Evolutionary conservation across 2,329 filamentous ascomycete species (phyloP), one percentile per base, ranked within the genome.

Genomic region (Setomelanomma holmii): DNA sequence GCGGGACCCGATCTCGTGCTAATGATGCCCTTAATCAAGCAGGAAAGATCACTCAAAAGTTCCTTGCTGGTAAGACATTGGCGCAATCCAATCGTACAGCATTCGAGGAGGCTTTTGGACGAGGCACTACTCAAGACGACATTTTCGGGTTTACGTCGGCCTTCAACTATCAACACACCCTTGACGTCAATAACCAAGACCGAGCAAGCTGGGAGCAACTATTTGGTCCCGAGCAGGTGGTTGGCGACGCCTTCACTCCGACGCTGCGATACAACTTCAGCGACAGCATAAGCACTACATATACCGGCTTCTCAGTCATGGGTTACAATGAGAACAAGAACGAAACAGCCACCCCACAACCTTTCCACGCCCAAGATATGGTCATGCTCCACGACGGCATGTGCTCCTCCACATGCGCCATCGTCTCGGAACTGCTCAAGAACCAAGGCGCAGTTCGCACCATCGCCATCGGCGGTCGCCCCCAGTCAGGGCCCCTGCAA

Each of bases 351-450:
- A 69, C 66, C 12, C 65, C 72, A 2, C 70, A 73, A 51, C 71
- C 72, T 1, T 79, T 78, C 55, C 48, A 64, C 23, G 61, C 73
- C 1, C 59, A 74, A 24, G 68, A 78, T 55, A 76, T 79, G 48
- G 66, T 78, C 24, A 71, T 78, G 68, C 57, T 79, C 3, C 68
- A 73, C 56, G 78, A 80, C 46, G 78, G 78, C 49, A 76, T 76
- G 70, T 80, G 78, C 60, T 75, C 76, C 1, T 76, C 71, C 1
- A 79, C 78, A n/a, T 80, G 78, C 64, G 75, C 76, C 35, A 76
- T 80, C 52, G 78, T 76, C 53, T 65, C 69, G n/a, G 78, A 80
- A 52, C 64, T 80, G 4, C 75, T 80, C 64, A 75, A 75, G 17
- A 75, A 77, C 42, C 76, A 79, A 65, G 78, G 71, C 8, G 74